Evolutionary conservation across 148 eudicot species (phyloP).

Genomic region (Hydrangea macrophylla): DNA sequence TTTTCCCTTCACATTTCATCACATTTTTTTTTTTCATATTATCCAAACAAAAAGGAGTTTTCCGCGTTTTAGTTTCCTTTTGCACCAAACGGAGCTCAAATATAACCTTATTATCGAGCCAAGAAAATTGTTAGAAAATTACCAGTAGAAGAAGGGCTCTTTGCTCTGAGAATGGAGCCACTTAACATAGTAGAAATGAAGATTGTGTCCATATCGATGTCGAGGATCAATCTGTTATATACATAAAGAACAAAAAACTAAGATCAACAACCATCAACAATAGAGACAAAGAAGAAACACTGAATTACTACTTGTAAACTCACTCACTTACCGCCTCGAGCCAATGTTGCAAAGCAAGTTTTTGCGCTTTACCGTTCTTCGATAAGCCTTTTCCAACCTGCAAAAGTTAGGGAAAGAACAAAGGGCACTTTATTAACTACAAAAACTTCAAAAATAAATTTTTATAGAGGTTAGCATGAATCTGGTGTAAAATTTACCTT

Average conservation of each 20-base stretch:
- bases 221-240: constrained; percentile 87
- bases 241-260: constrained; percentile 7
- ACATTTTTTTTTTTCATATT: too few species aligned
- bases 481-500: constrained; percentile 45
- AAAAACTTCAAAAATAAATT: background rate
- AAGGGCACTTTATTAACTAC: background rate
- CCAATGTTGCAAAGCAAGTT: constrained; percentile 96
- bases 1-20: too few species aligned
- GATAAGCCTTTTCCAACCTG: constrained; percentile 95
- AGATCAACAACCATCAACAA: constrained; percentile 12
- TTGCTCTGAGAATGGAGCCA: constrained; percentile 90
- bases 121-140: constrained; percentile 7
- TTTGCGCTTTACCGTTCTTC: constrained; percentile 78
- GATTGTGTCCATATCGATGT: constrained; percentile 97
- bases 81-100: too few species aligned
- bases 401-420: constrained; percentile 11
- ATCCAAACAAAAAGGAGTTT: too few species aligned
- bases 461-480: background rate
- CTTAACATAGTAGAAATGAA: constrained; percentile 76
- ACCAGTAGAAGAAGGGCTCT: constrained; percentile 99
- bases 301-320: background rate
- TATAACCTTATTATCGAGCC: too few species aligned
- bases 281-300: background rate
- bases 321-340: constrained; percentile 77
- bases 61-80: too few species aligned